These are phyloP conservation scores for Colletotrichum tofieldiae DNA, from an alignment of 2,329 filamentous ascomycete species.

Conservation along the genomic window DNA sequence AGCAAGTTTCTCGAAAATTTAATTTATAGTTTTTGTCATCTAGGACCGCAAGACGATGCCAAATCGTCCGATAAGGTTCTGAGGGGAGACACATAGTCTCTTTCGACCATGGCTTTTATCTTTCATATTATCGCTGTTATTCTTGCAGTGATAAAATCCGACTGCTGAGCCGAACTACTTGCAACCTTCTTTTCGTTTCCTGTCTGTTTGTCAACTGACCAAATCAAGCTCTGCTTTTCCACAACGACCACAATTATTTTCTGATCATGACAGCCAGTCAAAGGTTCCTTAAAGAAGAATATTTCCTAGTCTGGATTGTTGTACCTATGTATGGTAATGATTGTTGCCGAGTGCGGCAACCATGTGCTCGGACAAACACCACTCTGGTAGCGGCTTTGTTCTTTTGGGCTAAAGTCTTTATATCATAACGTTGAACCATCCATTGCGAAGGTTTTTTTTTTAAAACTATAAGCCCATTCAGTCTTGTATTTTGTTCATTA, in stretches of 20 bases:
- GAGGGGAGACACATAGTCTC: neutral
- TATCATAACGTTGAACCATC: neutral
- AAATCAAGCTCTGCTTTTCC: neutral
- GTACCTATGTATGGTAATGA: too few relatives aligned
- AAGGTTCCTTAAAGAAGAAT: neutral
- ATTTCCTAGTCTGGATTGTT: neutral
- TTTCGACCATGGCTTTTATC: neutral
- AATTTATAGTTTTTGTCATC: neutral
- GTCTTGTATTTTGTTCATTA: too few relatives aligned
- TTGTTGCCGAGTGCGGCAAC: neutral
- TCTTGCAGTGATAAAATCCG: neutral
- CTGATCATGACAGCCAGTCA: neutral
- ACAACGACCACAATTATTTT: neutral
- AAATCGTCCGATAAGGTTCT: conserved; percentile 7
- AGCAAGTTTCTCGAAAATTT: neutral
- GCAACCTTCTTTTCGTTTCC: neutral
- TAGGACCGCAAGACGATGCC: neutral
- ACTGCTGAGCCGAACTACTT: too few relatives aligned
- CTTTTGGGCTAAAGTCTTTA: neutral
- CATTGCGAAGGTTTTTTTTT: too few relatives aligned
- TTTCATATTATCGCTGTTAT: neutral
- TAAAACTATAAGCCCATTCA: neutral
- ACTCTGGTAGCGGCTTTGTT: neutral
- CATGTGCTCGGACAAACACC: neutral
- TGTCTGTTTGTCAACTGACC: neutral